Base-by-base conservation (phyloP, 2,329 filamentous ascomycete genomes). In the Nectriaceae sp. region DNA sequence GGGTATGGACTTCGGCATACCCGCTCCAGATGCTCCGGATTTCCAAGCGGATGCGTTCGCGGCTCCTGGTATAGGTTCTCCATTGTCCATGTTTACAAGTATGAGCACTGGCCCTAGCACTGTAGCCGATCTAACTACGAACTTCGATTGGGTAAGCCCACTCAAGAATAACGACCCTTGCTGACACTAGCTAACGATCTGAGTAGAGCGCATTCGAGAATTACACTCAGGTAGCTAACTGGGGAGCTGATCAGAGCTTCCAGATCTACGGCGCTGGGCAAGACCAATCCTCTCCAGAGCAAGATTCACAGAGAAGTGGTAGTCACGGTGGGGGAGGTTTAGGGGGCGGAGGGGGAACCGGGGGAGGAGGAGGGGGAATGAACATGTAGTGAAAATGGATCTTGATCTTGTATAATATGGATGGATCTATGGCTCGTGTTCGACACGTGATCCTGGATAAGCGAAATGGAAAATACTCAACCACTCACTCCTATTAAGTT, bases 81-180 rank as follows among this genome's bases (percentile, higher is more conserved):
- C 79, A 3, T 73, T 81, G 50, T 75, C 75, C 40, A 78, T 83
- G 75, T 77, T 82, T 52, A 74, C 71, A 16, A 77, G 70, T 41
- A 60, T 77, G 46, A 69, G 69, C 16, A 64, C 54, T 42, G 55
- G 50, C 3, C 42, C 59, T 11, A 63, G 55, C 11, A 46, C 55
- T 22, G 61, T 60, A 8, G 53, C 76, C 61, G 77, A 79, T 31
- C 67, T 82, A 42, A 69, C 72, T 26, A 65, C 70, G 37, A 80
- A 77, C 41, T 80, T 84, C 61, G 79, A 84, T 65, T 84, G 80
- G 80, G 80, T 83, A 72, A 65, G 78, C 20, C 19, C 11, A 2
- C 10, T 31, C 13, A 8, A 20, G 13, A 11, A 16, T 29, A 21
- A 18, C 19, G 11, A n/a, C 24, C 44, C 15, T 31, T 26, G 35